These are phyloP conservation scores for Choanephora cucurbitarum DNA, from an alignment of 371 early-diverging fungal species.

Conservation along the genomic window DNA sequence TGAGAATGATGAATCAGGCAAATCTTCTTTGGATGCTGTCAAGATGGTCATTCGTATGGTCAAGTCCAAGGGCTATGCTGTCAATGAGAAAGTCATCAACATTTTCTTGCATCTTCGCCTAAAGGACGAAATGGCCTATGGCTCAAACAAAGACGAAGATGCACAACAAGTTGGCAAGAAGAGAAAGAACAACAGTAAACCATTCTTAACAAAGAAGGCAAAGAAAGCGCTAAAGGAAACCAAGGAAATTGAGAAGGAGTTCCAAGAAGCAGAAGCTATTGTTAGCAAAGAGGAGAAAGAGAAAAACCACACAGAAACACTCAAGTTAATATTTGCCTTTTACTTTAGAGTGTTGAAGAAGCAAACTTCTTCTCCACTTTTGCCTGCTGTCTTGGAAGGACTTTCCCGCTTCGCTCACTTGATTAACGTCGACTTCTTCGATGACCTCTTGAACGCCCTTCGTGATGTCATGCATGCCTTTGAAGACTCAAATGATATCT, in stretches of 20 bases:
- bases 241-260: constrained; percentile 74
- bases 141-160: constrained; percentile 39
- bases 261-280: constrained; percentile 84
- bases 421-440: constrained; percentile 93
- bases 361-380: constrained; percentile 69
- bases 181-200: constrained; percentile 55
- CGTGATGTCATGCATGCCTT: constrained; percentile 71
- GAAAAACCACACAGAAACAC: constrained; percentile 82
- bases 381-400: constrained; percentile 89
- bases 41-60: constrained; percentile 82
- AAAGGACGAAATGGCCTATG: constrained; percentile 71
- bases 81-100: constrained; percentile 69
- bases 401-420: constrained; percentile 90
- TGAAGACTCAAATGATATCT: constrained; percentile 37
- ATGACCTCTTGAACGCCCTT: constrained; percentile 82
- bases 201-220: constrained; percentile 75
- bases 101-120: constrained; percentile 80
- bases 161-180: constrained; percentile 42
- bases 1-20: constrained; percentile 83
- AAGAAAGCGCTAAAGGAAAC: constrained; percentile 73
- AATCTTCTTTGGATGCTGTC: constrained; percentile 82
- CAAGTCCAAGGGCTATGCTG: constrained; percentile 76
- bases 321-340: constrained; percentile 88
- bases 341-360: constrained; percentile 94
- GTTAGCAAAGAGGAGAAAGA: constrained; percentile 74